Base-by-base conservation (phyloP, 768 basidiomycete species). In the Leccinum truebloodii region DNA sequence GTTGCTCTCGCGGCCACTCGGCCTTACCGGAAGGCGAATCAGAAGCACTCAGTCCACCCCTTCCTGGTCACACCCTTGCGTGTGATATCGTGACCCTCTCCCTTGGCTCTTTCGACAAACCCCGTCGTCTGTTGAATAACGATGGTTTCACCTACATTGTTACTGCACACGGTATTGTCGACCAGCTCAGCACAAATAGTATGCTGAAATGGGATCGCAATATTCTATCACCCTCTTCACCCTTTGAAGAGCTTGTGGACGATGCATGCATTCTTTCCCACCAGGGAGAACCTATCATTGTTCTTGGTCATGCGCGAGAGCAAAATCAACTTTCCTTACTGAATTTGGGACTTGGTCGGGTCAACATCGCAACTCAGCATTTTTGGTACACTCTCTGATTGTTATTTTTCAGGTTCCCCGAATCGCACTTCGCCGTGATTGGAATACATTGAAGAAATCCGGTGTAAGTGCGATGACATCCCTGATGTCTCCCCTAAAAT, bases 381-480 rank as follows among this genome's bases (percentile, higher is more conserved):
- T 54, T 46, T 13, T 37, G 20, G 32, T 16, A 46, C 28, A 13
- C 26, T 52, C 24, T 55, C 62, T 65, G 54, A 68, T 20, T 12
- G 14, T 39, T 14, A 22, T 30, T 49, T 34, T 52, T 37, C 32
- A 69, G 71, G 49, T 30, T 55, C 51, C 46, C 4, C 59, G 16
- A 35, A 52, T 62, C 26, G 52, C 55, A 50, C 67, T 72, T 37
- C 57, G 52, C 39, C 68, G 75, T 48, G 71, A 75, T n/a, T 71
- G 72, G 74, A 73, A 69, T 60, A 59, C 52, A n/a, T 46, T n/a
- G 14, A 81, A 74, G 63, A 79, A 73, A 61, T 65, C 70, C 14
- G 82, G 81, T 3, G 74, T 77, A 28, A 81, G 80, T 54, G 76
- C 78, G 18, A 63, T 83, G 12, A 67, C 78, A n/a, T 44, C 78